phyloP scores from a whole-genome alignment of 2,329 filamentous ascomycete genomes.

The Venturia asperata region DNA sequence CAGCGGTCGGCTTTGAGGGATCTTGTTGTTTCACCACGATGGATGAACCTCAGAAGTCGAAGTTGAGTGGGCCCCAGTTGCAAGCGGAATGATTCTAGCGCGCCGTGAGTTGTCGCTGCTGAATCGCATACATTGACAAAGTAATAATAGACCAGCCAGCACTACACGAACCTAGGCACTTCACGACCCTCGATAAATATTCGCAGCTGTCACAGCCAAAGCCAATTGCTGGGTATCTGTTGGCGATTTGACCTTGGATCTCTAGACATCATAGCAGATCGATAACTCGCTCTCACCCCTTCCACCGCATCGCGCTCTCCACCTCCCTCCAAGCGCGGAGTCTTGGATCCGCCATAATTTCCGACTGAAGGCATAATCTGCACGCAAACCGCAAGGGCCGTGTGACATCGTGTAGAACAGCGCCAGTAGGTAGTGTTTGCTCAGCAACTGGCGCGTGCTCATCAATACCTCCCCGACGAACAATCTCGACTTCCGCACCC shows the following conservation, averaged over 20 bases:
- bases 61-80: neutral
- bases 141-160: neutral
- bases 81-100: neutral
- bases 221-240: too few relatives aligned
- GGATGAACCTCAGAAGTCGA: neutral
- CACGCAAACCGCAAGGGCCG: constrained; percentile 4
- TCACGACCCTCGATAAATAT: too few relatives aligned
- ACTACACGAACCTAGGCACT: too few relatives aligned
- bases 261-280: too few relatives aligned
- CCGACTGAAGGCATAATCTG: constrained; percentile 3
- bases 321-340: neutral
- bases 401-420: neutral
- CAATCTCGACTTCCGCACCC: neutral
- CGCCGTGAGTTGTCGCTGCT: too few relatives aligned
- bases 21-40: constrained; percentile 7
- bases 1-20: neutral
- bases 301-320: neutral
- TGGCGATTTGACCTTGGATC: too few relatives aligned
- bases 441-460: constrained; percentile 1
- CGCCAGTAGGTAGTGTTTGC: neutral
- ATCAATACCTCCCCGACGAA: neutral
- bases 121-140: neutral
- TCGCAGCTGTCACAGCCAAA: too few relatives aligned
- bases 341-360: neutral
- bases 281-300: neutral